Evolutionary conservation across 805 yeast genomes (phyloP).

Genomic region (Candida tallmaniae): DNA sequence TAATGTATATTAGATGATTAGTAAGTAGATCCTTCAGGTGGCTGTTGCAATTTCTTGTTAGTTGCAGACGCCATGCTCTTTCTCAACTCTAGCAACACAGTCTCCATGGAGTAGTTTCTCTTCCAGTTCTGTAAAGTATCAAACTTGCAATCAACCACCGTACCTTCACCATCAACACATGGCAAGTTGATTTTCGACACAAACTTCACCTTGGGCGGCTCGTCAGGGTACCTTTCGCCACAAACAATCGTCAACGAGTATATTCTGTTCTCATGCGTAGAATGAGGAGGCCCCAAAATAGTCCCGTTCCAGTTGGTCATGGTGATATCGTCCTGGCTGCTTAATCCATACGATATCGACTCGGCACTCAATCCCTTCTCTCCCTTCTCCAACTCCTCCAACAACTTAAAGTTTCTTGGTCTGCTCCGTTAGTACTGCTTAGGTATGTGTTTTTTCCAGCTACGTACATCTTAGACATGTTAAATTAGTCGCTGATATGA

Average conservation of each 20-base stretch:
- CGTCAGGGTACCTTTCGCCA: slow-evolving; percentile 80
- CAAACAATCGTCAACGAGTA: slow-evolving; percentile 79
- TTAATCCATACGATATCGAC: slow-evolving; percentile 91
- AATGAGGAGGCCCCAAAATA: slow-evolving; percentile 93
- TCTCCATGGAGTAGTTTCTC: slow-evolving; percentile 88
- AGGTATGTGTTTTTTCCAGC: neutral
- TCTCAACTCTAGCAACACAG: slow-evolving; percentile 82
- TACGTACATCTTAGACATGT: slow-evolving; percentile 48
- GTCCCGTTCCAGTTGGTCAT: slow-evolving; percentile 99
- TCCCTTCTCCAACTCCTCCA: slow-evolving; percentile 96
- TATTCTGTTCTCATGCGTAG: slow-evolving; percentile 86
- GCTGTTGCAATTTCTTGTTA: slow-evolving; percentile 85
- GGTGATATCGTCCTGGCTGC: slow-evolving; percentile 83
- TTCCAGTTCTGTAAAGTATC: slow-evolving; percentile 81
- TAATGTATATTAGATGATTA: too few species aligned
- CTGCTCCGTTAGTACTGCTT: slow-evolving; percentile 24
- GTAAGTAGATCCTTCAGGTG: slow-evolving; percentile 80
- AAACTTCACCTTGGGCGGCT: slow-evolving; percentile 81
- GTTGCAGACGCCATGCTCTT: slow-evolving; percentile 75
- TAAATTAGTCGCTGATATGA: too few species aligned
- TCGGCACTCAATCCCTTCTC: slow-evolving; percentile 97
- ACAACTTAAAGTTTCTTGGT: slow-evolving; percentile 90
- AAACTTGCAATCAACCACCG: slow-evolving; percentile 42
- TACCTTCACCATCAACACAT: slow-evolving; percentile 73
- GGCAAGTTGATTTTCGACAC: slow-evolving; percentile 85